Conservation (phyloP, 805 yeast genomes). For the Kuraishia borneana region DNA sequence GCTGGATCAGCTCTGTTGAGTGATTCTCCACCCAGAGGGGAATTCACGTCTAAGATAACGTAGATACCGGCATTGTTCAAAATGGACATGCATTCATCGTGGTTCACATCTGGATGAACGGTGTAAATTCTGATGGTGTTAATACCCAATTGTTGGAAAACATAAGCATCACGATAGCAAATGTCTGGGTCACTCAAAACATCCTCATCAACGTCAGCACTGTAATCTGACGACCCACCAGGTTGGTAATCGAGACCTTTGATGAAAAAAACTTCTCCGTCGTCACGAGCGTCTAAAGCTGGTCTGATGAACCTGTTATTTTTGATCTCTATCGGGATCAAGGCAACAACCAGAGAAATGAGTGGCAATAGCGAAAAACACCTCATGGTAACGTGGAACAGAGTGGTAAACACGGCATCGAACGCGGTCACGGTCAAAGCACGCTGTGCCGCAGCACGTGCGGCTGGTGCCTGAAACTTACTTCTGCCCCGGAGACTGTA, state of each 20-base stretch:
- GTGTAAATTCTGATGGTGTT: constrained; percentile 82
- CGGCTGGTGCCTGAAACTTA: neutral
- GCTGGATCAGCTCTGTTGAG: constrained; percentile 63
- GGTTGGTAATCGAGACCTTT: constrained; percentile 91
- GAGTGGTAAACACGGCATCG: neutral
- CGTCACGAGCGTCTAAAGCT: constrained; percentile 15
- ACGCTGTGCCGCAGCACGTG: neutral
- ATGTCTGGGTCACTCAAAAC: constrained; percentile 58
- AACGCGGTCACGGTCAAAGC: neutral
- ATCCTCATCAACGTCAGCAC: constrained; percentile 29
- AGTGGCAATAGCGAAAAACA: no score
- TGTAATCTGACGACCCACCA: constrained; percentile 72
- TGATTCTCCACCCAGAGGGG: constrained; percentile 56
- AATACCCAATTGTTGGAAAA: constrained; percentile 69
- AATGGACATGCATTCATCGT: constrained; percentile 85
- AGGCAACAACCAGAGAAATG: constrained; percentile 19
- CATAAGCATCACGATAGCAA: constrained; percentile 74
- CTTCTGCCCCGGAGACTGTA: neutral
- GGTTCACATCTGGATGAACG: constrained; percentile 73
- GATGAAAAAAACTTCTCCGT: constrained; percentile 59
- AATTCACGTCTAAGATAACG: constrained; percentile 74
- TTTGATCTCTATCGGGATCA: constrained; percentile 44
- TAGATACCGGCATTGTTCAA: constrained; percentile 88
- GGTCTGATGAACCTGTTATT: constrained; percentile 55
- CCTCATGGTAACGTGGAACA: neutral